Percentiles rank a stretch among this genome's conserved stretches.
Conservation (phyloP, 768 basidiomycete species). For the Tephrocybe sp. region DNA sequence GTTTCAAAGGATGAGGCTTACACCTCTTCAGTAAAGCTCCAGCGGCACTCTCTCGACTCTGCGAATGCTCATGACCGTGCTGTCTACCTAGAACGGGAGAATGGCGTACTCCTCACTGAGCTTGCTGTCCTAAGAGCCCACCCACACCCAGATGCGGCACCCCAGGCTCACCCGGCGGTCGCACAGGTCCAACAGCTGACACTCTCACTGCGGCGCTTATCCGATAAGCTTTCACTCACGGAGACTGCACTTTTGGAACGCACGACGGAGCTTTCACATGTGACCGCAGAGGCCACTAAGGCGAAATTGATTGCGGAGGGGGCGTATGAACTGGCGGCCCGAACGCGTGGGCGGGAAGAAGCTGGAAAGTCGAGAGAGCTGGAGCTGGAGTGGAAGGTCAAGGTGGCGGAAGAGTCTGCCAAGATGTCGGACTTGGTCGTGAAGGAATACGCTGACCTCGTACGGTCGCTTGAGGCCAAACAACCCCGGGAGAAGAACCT, state of each 20-base stretch:
- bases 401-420: slow-evolving; percentile 54
- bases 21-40: slow-evolving; percentile 62
- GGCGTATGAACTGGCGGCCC: slow-evolving; percentile 56
- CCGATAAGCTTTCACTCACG: slow-evolving; percentile 64
- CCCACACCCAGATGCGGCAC: slow-evolving; percentile 39
- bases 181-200: slow-evolving; percentile 53
- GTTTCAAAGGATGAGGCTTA: slow-evolving; percentile 66
- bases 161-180: slow-evolving; percentile 25
- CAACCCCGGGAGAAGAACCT: slow-evolving; percentile 20
- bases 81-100: slow-evolving; percentile 56
- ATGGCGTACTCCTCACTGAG: slow-evolving; percentile 56
- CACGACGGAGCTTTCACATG: slow-evolving; percentile 45
- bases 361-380: slow-evolving; percentile 48
- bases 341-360: slow-evolving; percentile 55
- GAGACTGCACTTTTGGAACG: slow-evolving; percentile 54
- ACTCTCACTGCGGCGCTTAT: slow-evolving; percentile 65
- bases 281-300: slow-evolving; percentile 42
- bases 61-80: slow-evolving; percentile 47
- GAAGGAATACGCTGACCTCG: slow-evolving; percentile 74
- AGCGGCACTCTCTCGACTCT: slow-evolving; percentile 57
- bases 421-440: slow-evolving; percentile 66
- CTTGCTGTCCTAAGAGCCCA: slow-evolving; percentile 52
- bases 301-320: slow-evolving; percentile 43
- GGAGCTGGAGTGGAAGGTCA: slow-evolving; percentile 45
- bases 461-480: slow-evolving; percentile 59